A percentile compares a stretch with the other conserved stretches of the same genome.
Evolutionary conservation across 306 rosid genomes (phyloP).

Genomic region (barrel medic (Medicago truncatula)): DNA sequence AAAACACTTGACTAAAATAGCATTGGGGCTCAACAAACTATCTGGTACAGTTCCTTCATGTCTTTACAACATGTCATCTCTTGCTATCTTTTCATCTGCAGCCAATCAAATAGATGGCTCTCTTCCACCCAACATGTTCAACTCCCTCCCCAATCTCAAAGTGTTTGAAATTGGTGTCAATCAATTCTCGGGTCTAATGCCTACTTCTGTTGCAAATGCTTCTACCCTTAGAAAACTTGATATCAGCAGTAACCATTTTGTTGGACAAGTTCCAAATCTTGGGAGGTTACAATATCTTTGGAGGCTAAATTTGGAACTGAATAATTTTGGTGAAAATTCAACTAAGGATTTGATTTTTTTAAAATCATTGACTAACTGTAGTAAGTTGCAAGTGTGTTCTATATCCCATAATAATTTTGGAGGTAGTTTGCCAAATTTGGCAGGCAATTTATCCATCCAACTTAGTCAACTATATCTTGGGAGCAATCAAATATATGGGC

Average conservation of each 20-base stretch:
- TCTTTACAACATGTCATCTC: slow-evolving; percentile 10
- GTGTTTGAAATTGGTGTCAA: neutral
- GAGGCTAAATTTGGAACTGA: rapidly evolving
- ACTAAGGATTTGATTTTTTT: slow-evolving; percentile 39
- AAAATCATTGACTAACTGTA: slow-evolving; percentile 41
- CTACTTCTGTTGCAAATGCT: slow-evolving; percentile 8
- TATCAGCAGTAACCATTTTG: neutral
- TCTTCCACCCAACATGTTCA: slow-evolving; percentile 1
- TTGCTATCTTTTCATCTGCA: neutral
- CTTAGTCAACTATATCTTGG: neutral
- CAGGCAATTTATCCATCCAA: slow-evolving; percentile 46
- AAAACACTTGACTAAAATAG: neutral
- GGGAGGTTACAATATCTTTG: neutral
- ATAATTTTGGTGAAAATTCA: slow-evolving; percentile 41
- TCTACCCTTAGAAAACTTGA: neutral
- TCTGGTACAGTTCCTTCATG: slow-evolving; percentile 17
- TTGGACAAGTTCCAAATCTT: slow-evolving; percentile 35
- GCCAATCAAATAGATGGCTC: neutral
- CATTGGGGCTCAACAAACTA: neutral
- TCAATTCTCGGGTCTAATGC: slow-evolving; percentile 12
- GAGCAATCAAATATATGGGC: slow-evolving; percentile 19
- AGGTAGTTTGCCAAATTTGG: slow-evolving; percentile 30
- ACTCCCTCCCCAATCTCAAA: neutral
- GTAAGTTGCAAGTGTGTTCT: neutral
- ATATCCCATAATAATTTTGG: slow-evolving; percentile 20